Evolutionary conservation across 2,329 filamentous ascomycete genomes (phyloP).

Genomic region (Trichophyton mentagrophytes): DNA sequence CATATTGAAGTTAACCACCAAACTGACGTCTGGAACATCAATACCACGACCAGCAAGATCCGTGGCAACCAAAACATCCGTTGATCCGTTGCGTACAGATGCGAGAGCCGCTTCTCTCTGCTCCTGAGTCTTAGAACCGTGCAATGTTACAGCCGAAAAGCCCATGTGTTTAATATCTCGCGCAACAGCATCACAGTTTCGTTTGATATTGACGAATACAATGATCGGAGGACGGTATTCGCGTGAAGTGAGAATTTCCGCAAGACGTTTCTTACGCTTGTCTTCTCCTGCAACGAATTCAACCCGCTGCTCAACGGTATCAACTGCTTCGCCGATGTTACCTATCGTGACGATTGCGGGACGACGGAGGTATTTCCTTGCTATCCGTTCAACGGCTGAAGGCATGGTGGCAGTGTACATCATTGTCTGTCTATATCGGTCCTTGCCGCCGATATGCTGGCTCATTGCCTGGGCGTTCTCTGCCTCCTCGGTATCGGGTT

Average conservation of each 20-base stretch:
- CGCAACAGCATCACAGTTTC: constrained; percentile 91
- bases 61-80: constrained; percentile 85
- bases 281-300: constrained; percentile 87
- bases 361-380: constrained; percentile 87
- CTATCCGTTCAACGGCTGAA: constrained; percentile 78
- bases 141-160: constrained; percentile 76
- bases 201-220: constrained; percentile 99
- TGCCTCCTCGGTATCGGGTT: constrained; percentile 84
- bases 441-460: constrained; percentile 57
- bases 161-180: constrained; percentile 91
- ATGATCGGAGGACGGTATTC: constrained; percentile 86
- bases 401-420: constrained; percentile 99
- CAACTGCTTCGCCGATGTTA: constrained; percentile 86
- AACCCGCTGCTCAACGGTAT: constrained; percentile 93
- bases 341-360: constrained; percentile 92
- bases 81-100: constrained; percentile 65
- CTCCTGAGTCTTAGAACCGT: constrained; percentile 94
- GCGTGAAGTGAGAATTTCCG: constrained; percentile 69
- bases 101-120: constrained; percentile 87
- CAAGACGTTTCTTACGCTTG: constrained; percentile 89
- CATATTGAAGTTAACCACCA: constrained; percentile 99
- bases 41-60: constrained; percentile 96
- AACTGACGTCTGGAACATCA: constrained; percentile 82
- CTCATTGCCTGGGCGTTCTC: constrained; percentile 81
- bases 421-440: constrained; percentile 93